phyloP scores from a whole-genome alignment of 192 early-diverging fungal genomes.

The Oehlia diaphana region DNA sequence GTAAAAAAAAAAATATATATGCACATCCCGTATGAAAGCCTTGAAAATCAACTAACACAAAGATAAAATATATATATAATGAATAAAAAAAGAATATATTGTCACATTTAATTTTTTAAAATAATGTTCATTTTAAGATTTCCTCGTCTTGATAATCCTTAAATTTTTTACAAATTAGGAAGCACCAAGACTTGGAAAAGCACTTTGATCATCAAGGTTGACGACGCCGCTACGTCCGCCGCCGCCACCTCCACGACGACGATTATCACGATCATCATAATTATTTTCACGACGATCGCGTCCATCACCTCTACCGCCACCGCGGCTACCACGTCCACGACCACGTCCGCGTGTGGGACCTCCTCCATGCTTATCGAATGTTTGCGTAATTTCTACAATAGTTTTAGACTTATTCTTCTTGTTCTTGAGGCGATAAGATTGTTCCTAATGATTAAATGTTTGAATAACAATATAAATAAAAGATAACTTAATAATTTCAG shows the following conservation, averaged over 20 bases:
- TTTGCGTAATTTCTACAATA: conserved; percentile 82
- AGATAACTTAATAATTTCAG: neutral
- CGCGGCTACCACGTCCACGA: conserved; percentile 46
- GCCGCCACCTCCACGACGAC: conserved; percentile 50
- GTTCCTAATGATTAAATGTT: conserved; percentile 12
- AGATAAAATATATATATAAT: neutral
- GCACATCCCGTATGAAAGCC: neutral
- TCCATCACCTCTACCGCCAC: conserved; percentile 34
- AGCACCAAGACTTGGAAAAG: conserved; percentile 69
- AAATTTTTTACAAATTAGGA: neutral
- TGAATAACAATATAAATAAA: neutral
- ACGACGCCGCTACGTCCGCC: conserved; percentile 51
- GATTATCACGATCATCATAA: conserved; percentile 37
- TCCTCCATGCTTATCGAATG: conserved; percentile 71
- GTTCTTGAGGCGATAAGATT: conserved; percentile 41
- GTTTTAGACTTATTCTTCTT: conserved; percentile 65
- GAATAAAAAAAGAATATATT: conserved; percentile 19
- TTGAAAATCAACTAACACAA: neutral
- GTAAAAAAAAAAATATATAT: neutral
- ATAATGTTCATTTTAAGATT: conserved; percentile 12
- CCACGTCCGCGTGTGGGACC: conserved; percentile 57
- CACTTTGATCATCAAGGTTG: conserved; percentile 67
- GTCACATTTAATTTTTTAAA: conserved; percentile 13
- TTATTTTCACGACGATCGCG: conserved; percentile 50
- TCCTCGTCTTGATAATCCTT: neutral